Evolutionary conservation across 2,329 filamentous ascomycete genomes (phyloP).

Genomic region (Xylariaceae sp.): DNA sequence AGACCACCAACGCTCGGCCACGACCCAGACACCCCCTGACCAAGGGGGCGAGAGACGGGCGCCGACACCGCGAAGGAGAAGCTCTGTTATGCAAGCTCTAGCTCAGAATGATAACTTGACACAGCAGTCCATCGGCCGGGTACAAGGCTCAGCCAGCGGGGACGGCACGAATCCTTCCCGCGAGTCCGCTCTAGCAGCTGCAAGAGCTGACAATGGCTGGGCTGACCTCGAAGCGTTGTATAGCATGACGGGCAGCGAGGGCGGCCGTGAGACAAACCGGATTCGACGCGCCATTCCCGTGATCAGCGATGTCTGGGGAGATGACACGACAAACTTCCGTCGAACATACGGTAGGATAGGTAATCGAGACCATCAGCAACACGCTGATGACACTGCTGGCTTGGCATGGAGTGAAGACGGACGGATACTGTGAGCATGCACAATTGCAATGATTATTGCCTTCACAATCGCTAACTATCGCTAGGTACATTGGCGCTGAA

Average conservation of each 20-base stretch:
- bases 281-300: conserved; percentile 28
- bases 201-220: conserved; percentile 34
- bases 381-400: conserved; percentile 57
- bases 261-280: conserved; percentile 22
- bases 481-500: conserved; percentile 60
- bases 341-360: conserved; percentile 26
- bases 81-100: conserved; percentile 30
- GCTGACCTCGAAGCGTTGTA: conserved; percentile 42
- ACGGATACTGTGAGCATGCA: conserved; percentile 52
- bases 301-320: conserved; percentile 31
- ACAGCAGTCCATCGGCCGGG: conserved; percentile 16
- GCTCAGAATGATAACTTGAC: conserved; percentile 26
- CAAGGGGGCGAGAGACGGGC: conserved; percentile 30
- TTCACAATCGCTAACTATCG: conserved; percentile 9
- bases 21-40: conserved; percentile 24
- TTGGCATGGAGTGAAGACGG: conserved; percentile 61
- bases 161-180: conserved; percentile 18
- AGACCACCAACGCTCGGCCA: conserved; percentile 24
- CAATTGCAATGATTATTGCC: background rate
- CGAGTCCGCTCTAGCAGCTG: conserved; percentile 22
- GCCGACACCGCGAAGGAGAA: conserved; percentile 27
- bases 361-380: conserved; percentile 39
- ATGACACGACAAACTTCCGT: conserved; percentile 26
- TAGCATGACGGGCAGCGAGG: conserved; percentile 29
- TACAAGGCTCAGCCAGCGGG: conserved; percentile 19